Base-by-base conservation (phyloP, 1,139 yeast species). In the Suhomyces bokatorum region DNA sequence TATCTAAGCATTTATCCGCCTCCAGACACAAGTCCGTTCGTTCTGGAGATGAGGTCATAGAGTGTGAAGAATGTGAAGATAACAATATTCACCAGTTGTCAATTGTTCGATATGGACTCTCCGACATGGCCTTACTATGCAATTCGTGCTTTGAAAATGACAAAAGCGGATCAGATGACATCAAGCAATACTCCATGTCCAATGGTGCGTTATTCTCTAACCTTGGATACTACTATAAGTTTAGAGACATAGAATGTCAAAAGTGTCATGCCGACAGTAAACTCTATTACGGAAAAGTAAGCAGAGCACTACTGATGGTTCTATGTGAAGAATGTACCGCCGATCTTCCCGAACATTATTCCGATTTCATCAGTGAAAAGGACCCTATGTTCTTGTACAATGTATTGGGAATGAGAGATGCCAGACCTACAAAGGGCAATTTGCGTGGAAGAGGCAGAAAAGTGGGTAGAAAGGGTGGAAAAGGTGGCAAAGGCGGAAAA, bases 1-100 rank as follows among this genome's bases (percentile, higher is more conserved):
- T 70, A 26, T 62, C 66, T 26, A 71, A 69, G 51, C 87, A 82
- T 60, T 65, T 80, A 28, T 67, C 80, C 1, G 42, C 73, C 1
- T 75, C 84, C 0, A 70, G 85, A 48, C 87, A 82, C 63, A 80
- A 78, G 53, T 59, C 73, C 0, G 74, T 80, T 7, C 52, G 49
- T 40, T 66, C 66, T 48, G 60, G 59, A 7, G 70, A 65, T 27
- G 83, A 80, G 52, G 58, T 63, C 10, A 57, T 82, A 10, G 72
- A 69, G 49, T 82, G 87, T 60, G 85, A 80, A 56, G 78, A 75
- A 37, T 81, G 87, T 60, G 70, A 69, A 16, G 80, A 79, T 54
- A 56, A 69, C 38, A 81, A 80, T 55, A 70, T 82, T 37, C 85
- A 80, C 56, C 78, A 76, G 53, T 62, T 81, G 41, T 69, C 67